Evolutionary conservation across 257 asterid genomes (phyloP).

Genomic region (Salvia miltiorrhiza): DNA sequence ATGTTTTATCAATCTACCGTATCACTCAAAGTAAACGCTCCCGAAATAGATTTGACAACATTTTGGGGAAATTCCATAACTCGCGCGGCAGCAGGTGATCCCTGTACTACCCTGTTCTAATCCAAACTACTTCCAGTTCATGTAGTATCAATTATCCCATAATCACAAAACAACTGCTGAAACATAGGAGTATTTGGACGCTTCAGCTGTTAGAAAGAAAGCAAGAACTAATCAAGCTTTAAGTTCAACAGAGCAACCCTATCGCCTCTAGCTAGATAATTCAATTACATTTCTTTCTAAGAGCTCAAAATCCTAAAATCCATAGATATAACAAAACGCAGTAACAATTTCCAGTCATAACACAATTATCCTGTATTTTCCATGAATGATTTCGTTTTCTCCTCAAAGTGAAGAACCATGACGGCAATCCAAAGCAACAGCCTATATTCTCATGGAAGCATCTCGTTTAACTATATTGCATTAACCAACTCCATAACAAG

Average conservation of each 20-base stretch:
- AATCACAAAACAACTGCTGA: neutral
- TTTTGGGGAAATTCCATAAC: slow-evolving; percentile 6
- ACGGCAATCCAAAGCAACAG: neutral
- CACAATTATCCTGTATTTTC: slow-evolving; percentile 2
- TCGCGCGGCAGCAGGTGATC: neutral
- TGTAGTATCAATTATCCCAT: neutral
- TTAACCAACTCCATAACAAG: neutral
- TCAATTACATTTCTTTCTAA: neutral
- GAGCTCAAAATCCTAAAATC: neutral
- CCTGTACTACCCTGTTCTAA: neutral
- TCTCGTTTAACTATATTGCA: neutral
- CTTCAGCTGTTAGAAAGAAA: neutral
- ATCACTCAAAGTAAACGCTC: no score
- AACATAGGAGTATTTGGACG: neutral
- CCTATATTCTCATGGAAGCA: neutral
- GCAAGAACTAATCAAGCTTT: neutral
- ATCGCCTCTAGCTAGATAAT: neutral
- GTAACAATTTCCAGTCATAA: neutral
- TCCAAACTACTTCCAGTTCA: neutral
- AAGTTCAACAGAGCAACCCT: neutral
- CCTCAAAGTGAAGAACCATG: neutral
- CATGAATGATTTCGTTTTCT: neutral
- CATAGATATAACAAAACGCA: neutral
- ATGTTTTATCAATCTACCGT: no score
- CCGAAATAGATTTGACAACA: no score